Evolutionary conservation across 2,329 filamentous ascomycete genomes (phyloP).

Genomic region (Botrytis byssoidea): DNA sequence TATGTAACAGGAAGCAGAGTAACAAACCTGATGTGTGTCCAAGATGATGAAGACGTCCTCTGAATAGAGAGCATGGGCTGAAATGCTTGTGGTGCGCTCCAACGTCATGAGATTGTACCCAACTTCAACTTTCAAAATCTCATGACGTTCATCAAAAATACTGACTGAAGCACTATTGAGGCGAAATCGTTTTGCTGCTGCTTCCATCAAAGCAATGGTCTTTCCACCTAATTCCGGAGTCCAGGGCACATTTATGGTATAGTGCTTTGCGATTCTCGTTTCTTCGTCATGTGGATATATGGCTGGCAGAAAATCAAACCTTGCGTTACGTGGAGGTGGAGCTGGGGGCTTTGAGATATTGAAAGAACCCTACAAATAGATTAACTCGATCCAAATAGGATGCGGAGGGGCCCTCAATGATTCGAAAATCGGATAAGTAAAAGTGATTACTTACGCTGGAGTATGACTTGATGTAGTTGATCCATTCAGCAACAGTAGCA

Average conservation of each 20-base stretch:
- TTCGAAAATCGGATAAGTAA: not conserved
- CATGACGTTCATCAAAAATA: conserved; percentile 38
- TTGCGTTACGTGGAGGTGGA: conserved; percentile 33
- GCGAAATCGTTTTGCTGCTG: conserved; percentile 35
- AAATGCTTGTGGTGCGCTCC: conserved; percentile 38
- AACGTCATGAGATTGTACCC: conserved; percentile 35
- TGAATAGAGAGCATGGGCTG: conserved; percentile 41
- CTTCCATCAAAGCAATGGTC: conserved; percentile 28
- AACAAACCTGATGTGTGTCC: conserved; percentile 39
- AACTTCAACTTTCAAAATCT: conserved; percentile 38
- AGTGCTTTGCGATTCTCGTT: conserved; percentile 29
- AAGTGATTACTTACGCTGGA: conserved; percentile 20
- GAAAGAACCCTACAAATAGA: conserved; percentile 36
- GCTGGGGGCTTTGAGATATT: conserved; percentile 40
- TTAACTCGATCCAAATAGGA: conserved; percentile 9
- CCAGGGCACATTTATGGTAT: conserved; percentile 32
- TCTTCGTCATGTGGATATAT: conserved; percentile 36
- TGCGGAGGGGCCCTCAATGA: not conserved
- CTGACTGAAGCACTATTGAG: conserved; percentile 38
- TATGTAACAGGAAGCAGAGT: not conserved
- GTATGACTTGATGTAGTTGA: conserved; percentile 26
- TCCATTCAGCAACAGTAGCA: conserved; percentile 18
- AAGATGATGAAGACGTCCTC: conserved; percentile 39
- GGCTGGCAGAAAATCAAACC: conserved; percentile 37
- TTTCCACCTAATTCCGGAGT: conserved; percentile 28